Conservation (phyloP, 495 filamentous ascomycete species). For the Aspergillus coremiiformis region DNA sequence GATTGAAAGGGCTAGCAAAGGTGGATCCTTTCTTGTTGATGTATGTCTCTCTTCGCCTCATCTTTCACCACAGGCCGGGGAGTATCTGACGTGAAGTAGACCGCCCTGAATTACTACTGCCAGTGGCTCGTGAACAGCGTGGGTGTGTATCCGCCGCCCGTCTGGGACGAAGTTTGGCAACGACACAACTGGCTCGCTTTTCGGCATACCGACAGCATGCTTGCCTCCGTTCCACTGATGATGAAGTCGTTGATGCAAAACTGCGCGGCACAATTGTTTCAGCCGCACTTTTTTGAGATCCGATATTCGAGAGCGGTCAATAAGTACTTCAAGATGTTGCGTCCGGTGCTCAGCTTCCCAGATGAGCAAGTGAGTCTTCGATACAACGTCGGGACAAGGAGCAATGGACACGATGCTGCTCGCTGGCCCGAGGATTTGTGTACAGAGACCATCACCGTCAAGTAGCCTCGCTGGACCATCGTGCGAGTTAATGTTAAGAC, state of each 20-base stretch:
- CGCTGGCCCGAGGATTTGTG: slow-evolving; percentile 11
- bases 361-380: slow-evolving; percentile 7
- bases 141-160: slow-evolving; percentile 8
- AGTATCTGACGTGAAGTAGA: background rate
- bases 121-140: slow-evolving; percentile 20
- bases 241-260: slow-evolving; percentile 6
- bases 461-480: too few relatives aligned
- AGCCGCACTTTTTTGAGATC: slow-evolving; percentile 14
- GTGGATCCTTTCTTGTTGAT: slow-evolving; percentile 24
- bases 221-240: slow-evolving; percentile 5
- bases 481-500: too few relatives aligned
- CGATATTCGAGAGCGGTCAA: background rate
- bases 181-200: slow-evolving; percentile 3
- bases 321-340: background rate
- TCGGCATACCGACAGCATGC: slow-evolving; percentile 11
- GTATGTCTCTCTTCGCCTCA: background rate
- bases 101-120: slow-evolving; percentile 22
- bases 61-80: background rate
- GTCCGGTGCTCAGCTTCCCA: slow-evolving; percentile 9
- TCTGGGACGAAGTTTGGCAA: slow-evolving; percentile 9
- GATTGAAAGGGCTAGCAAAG: slow-evolving; percentile 24
- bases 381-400: slow-evolving; percentile 19
- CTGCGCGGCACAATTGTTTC: slow-evolving; percentile 4
- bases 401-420: slow-evolving; percentile 18
- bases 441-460: slow-evolving; percentile 17